Evolutionary conservation across 2,329 filamentous ascomycete species (phyloP).

Genomic region (Blastomyces parvus): DNA sequence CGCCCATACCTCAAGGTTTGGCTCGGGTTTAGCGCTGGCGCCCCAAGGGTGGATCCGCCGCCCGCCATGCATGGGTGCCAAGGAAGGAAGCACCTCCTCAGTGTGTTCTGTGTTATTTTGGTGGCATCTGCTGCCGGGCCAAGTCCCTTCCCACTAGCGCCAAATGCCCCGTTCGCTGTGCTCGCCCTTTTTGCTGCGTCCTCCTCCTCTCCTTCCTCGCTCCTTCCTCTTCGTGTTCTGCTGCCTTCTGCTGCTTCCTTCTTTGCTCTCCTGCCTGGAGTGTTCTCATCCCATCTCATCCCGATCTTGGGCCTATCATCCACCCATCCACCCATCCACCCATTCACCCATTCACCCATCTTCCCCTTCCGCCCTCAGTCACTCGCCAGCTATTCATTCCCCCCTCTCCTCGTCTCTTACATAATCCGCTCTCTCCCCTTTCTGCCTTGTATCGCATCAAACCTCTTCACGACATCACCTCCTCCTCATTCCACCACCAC

Average conservation of each 20-base stretch:
- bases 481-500: no score
- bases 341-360: no score
- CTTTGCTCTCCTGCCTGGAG: constrained; percentile 4
- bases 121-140: background rate
- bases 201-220: constrained; percentile 4
- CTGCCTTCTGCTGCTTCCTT: constrained; percentile 10
- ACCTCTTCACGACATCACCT: no score
- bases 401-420: background rate
- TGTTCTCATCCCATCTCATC: constrained; percentile 5
- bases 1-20: no score
- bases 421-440: background rate
- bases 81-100: no score
- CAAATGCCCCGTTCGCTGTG: constrained; percentile 15
- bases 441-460: background rate
- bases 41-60: no score
- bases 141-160: constrained; percentile 20
- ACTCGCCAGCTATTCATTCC: background rate
- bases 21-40: no score
- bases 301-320: background rate
- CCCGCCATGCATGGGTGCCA: no score
- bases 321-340: no score
- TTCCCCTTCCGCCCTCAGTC: no score
- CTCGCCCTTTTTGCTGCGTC: constrained; percentile 11
- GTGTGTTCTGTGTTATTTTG: background rate
- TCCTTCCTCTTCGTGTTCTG: constrained; percentile 10